Percentiles rank a stretch among this genome's conserved stretches.
Evolutionary conservation across 1,139 yeast genomes (phyloP).

Genomic region (Saccharomycopsis phalli): DNA sequence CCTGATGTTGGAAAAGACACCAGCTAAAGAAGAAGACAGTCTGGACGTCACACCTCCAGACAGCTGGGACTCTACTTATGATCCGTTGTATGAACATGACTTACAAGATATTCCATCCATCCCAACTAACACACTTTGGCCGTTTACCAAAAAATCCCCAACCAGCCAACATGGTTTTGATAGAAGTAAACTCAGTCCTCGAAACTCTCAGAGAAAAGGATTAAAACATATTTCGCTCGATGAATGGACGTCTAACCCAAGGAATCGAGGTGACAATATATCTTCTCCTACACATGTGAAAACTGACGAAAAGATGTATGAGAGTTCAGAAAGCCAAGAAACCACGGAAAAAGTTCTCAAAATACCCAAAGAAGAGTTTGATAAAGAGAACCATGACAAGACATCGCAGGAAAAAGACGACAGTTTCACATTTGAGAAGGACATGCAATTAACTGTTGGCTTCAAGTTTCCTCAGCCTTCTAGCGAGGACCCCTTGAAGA

Average conservation of each 20-base stretch:
- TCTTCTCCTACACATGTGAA: too few relatives aligned
- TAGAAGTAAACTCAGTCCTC: neutral
- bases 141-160: constrained; percentile 8
- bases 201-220: constrained; percentile 3
- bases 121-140: constrained; percentile 19
- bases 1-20: neutral
- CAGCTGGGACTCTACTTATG: constrained; percentile 14
- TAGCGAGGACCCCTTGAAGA: constrained; percentile 5
- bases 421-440: constrained; percentile 10
- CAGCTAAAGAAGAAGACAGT: neutral
- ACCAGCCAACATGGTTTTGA: neutral
- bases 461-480: neutral
- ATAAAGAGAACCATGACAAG: neutral
- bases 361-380: neutral
- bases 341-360: too few relatives aligned
- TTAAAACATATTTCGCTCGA: constrained; percentile 10
- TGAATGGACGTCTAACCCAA: constrained; percentile 11
- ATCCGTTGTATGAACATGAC: constrained; percentile 11
- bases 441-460: neutral
- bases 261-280: constrained; percentile 7
- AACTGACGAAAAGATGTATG: too few relatives aligned
- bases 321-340: too few relatives aligned
- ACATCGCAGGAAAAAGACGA: neutral
- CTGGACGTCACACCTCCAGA: constrained; percentile 2
- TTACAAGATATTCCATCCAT: constrained; percentile 15